These are phyloP conservation scores for Eutrema salsugineum DNA, from an alignment of 441 rosid species.

Conservation along the genomic window DNA sequence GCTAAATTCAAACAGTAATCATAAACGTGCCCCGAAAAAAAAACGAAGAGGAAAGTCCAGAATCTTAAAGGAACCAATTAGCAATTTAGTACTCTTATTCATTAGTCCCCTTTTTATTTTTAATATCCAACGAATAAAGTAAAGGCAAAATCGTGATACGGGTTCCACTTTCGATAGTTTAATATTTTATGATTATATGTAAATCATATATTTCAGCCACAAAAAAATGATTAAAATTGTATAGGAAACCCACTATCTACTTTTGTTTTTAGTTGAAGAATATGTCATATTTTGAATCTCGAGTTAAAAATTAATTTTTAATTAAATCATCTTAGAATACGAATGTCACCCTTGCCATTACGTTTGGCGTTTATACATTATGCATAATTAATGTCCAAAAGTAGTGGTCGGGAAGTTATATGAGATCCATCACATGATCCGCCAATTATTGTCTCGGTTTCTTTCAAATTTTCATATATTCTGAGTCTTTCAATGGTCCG, in stretches of 20 bases:
- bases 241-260: constrained; percentile 20
- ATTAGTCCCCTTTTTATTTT: not conserved
- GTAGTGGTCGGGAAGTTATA: constrained; percentile 30
- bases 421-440: constrained; percentile 3
- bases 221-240: constrained; percentile 11
- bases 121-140: constrained; percentile 7
- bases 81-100: not conserved
- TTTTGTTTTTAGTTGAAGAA: constrained; percentile 9
- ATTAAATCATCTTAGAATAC: not conserved
- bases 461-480: not conserved
- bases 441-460: not conserved
- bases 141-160: constrained; percentile 17
- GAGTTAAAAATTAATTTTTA: not conserved
- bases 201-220: constrained; percentile 5
- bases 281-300: not conserved
- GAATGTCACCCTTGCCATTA: constrained; percentile 11
- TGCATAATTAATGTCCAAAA: constrained; percentile 3
- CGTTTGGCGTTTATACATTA: constrained; percentile 13
- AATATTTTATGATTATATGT: not conserved
- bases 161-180: constrained; percentile 17
- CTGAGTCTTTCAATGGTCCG: not conserved
- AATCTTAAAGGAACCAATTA: not conserved
- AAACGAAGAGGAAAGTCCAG: not conserved
- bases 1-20: not conserved
- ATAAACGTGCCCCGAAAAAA: not conserved